These are phyloP conservation scores for Agrocybe chaxingu DNA, from an alignment of 768 basidiomycete species.

Conservation along the genomic window DNA sequence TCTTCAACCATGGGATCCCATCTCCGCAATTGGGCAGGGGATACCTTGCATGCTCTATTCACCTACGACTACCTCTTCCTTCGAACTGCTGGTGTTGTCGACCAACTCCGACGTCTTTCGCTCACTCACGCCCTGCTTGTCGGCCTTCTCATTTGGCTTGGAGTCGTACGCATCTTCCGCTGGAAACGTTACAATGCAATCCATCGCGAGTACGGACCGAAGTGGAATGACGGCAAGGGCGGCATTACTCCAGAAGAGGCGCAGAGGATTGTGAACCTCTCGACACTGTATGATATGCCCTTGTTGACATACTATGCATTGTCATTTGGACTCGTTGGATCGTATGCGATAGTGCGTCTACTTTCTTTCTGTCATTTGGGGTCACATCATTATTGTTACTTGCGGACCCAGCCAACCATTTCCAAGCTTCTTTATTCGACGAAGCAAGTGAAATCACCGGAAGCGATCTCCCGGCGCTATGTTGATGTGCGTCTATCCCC, in stretches of 20 bases:
- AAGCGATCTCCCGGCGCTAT: conserved; percentile 34
- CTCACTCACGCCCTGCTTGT: conserved; percentile 2
- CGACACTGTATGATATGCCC: conserved; percentile 44
- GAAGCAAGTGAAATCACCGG: conserved; percentile 27
- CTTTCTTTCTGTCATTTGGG: neutral
- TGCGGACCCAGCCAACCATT: conserved; percentile 34
- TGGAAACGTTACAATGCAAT: conserved; percentile 40
- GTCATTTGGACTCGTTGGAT: conserved; percentile 49
- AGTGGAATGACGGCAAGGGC: conserved; percentile 23
- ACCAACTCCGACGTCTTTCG: neutral
- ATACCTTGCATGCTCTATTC: no score
- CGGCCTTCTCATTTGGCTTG: conserved; percentile 20
- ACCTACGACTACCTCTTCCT: neutral
- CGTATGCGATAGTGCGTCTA: conserved; percentile 37
- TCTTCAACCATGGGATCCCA: no score
- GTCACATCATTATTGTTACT: neutral
- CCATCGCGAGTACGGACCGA: conserved; percentile 35
- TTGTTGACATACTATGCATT: conserved; percentile 32
- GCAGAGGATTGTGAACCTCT: conserved; percentile 35
- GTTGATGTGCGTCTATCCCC: conserved; percentile 33
- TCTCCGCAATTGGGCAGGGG: no score
- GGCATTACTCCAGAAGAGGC: conserved; percentile 43
- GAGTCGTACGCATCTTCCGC: conserved; percentile 33
- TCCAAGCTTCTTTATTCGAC: conserved; percentile 35
- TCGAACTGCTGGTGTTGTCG: neutral